Evolutionary conservation across 345 rosid genomes (phyloP).

Genomic region (Pelargonium nanum): DNA sequence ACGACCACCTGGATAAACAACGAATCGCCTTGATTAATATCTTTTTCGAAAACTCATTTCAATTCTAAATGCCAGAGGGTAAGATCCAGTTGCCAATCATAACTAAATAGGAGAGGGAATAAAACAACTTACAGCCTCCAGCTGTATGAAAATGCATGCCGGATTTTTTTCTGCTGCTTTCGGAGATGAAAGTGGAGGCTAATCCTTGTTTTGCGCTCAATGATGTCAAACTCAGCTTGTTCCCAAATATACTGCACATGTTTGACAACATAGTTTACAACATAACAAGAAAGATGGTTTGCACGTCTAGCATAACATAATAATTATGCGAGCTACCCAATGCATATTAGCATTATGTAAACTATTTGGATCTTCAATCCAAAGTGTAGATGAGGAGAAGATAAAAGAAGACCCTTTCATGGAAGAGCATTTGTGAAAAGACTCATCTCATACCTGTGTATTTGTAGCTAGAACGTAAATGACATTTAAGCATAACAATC

Average conservation of each 20-base stretch:
- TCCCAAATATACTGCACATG: conserved; percentile 69
- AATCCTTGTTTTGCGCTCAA: conserved; percentile 68
- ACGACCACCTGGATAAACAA: conserved; percentile 54
- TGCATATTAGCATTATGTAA: too few species aligned
- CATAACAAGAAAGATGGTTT: neutral
- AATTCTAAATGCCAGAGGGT: too few species aligned
- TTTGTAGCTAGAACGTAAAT: too few species aligned
- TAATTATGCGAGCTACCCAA: too few species aligned
- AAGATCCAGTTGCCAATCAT: neutral
- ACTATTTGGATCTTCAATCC: too few species aligned
- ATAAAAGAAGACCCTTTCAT: too few species aligned
- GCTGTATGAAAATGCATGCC: conserved; percentile 75
- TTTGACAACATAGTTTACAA: neutral
- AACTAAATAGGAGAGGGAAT: conserved; percentile 1
- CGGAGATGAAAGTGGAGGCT: conserved; percentile 76
- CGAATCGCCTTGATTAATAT: neutral
- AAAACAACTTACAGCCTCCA: conserved; percentile 72
- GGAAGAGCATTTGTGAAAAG: too few species aligned
- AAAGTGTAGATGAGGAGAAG: too few species aligned
- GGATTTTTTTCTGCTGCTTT: conserved; percentile 67
- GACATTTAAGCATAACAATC: too few species aligned
- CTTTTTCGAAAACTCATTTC: neutral
- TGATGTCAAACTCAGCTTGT: conserved; percentile 76
- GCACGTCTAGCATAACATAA: too few species aligned
- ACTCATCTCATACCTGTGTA: too few species aligned